Evolutionary conservation across 1,284 basidiomycete genomes (phyloP), one percentile per base, ranked within the genome.

Genomic region (Vanrija humicola): DNA sequence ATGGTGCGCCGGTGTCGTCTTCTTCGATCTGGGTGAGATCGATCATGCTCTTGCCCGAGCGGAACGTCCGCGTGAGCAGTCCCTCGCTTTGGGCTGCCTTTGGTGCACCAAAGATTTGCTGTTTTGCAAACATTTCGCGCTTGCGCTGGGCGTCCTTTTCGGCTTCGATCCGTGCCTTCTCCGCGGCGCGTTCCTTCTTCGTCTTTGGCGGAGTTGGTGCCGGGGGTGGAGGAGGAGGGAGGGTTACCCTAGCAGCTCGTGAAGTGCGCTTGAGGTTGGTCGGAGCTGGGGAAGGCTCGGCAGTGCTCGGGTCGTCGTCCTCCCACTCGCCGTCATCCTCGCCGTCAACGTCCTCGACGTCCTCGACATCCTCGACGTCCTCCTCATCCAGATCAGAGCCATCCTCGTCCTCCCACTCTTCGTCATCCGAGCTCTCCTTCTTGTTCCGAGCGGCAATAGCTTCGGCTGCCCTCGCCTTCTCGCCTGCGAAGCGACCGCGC

Each of bases 91-190:
- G 40, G 0, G 52, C 46, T 25, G 46, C 19, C 45, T 23, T n/a
- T 3, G 52, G 43, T 14, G 43, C 55, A 1, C 65, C 65, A 45
- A 73, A 69, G 48, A 75, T 69, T 19, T 68, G 63, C 53, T 69
- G 61, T 50, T 75, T 75, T 6, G 73, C 69, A 58, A 75, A 75
- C 73, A 75, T 75, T 48, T 72, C 66, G 34, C 72, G 55, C 59
- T 75, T 66, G 44, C 66, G 60, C 53, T 70, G 68, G 3, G 70
- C 72, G 6, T 72, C 70, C n/a, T 68, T 56, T 46, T 70, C 62
- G 6, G 63, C 65, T 50, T 74, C 70, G 16, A 67, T 67, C 48
- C 64, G 58, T 4, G 64, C 68, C 46, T 68, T 38, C 44, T 72
- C 72, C 6, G 65, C 68, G 8, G 55, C 61, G 16, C 69, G 55